A percentile compares a stretch with the other conserved stretches of the same genome.
phyloP scores from a whole-genome alignment of 805 yeast species.

The Monosporozyma servazzii region DNA sequence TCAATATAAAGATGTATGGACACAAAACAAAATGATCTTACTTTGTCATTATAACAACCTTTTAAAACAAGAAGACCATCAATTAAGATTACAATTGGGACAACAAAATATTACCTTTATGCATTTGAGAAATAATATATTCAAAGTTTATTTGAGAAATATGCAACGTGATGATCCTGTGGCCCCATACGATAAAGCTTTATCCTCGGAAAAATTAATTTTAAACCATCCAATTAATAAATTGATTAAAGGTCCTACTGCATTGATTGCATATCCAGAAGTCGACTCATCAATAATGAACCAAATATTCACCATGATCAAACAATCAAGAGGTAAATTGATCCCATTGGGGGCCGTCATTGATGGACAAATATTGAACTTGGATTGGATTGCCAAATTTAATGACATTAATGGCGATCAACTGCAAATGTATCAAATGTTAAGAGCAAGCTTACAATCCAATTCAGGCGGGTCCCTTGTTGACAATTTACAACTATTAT shows the following conservation, averaged over 20 bases:
- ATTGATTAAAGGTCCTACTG: conserved; percentile 78
- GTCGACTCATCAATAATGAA: conserved; percentile 64
- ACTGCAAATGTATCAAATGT: background rate
- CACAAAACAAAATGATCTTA: conserved; percentile 58
- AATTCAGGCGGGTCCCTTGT: background rate
- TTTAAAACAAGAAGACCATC: conserved; percentile 55
- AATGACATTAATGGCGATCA: conserved; percentile 16
- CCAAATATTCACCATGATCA: conserved; percentile 50
- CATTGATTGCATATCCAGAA: conserved; percentile 57
- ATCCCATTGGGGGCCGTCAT: conserved; percentile 80
- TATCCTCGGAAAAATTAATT: conserved; percentile 28
- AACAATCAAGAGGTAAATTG: conserved; percentile 62
- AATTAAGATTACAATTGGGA: conserved; percentile 50
- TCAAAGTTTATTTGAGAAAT: conserved; percentile 69
- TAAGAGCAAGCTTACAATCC: background rate
- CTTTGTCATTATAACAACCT: conserved; percentile 82
- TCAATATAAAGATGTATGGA: conserved; percentile 62
- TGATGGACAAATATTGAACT: conserved; percentile 45
- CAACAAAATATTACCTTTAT: conserved; percentile 62
- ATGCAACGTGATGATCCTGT: conserved; percentile 60
- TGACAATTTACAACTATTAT: background rate
- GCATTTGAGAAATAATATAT: conserved; percentile 57
- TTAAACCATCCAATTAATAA: conserved; percentile 59
- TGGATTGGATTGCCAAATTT: conserved; percentile 47
- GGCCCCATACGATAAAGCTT: conserved; percentile 31